Evolutionary conservation across 106 monocot species (phyloP).

Genomic region (Dioscorea dumetorum): DNA sequence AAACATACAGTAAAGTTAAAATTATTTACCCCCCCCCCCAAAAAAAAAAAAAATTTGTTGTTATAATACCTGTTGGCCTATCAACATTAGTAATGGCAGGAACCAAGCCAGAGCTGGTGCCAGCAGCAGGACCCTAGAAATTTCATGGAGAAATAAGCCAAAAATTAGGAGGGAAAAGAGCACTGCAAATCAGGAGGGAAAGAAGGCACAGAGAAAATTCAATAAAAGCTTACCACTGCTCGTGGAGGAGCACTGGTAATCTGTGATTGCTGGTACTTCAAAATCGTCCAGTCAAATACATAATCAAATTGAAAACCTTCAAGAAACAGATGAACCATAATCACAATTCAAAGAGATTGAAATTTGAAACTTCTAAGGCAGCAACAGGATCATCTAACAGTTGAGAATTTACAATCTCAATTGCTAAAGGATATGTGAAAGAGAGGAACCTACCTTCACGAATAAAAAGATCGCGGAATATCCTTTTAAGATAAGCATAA

Average conservation of each 20-base stretch:
- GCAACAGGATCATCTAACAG: no score
- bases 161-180: no score
- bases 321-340: not conserved
- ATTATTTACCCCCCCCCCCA: no score
- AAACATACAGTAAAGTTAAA: no score
- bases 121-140: slow-evolving; percentile 45
- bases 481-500: slow-evolving; percentile 90
- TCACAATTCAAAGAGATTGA: no score
- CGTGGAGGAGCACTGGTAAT: slow-evolving; percentile 79
- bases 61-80: slow-evolving; percentile 55
- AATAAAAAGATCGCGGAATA: slow-evolving; percentile 95
- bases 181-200: no score
- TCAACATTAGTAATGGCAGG: slow-evolving; percentile 40
- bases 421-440: no score
- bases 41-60: no score
- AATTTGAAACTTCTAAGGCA: no score
- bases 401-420: no score
- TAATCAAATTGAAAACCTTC: slow-evolving; percentile 98
- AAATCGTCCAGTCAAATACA: slow-evolving; percentile 98
- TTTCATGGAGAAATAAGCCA: no score
- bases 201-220: not conserved
- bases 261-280: slow-evolving; percentile 95
- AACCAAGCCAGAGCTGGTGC: slow-evolving; percentile 50
- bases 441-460: slow-evolving; percentile 51
- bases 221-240: slow-evolving; percentile 32